phyloP scores from a whole-genome alignment of 768 basidiomycete species.

The Mycena galericulata region DNA sequence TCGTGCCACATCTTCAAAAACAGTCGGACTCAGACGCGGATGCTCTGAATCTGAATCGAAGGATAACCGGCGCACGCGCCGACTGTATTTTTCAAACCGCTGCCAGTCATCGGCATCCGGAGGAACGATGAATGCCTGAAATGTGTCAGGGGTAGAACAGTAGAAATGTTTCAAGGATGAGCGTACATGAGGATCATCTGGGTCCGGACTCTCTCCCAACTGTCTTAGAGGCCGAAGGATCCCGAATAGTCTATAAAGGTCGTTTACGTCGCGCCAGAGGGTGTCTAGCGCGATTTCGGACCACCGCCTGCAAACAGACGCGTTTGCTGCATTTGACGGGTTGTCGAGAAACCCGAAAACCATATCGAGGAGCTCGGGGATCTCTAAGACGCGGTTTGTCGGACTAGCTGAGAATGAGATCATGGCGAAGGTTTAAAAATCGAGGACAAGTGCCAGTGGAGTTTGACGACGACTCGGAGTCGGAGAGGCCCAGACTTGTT shows the following conservation, averaged over 20 bases:
- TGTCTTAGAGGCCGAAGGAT: constrained; percentile 60
- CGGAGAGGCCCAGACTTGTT: too few relatives aligned
- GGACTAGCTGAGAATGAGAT: neutral
- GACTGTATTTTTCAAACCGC: constrained; percentile 65
- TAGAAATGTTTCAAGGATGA: neutral
- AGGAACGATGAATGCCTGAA: constrained; percentile 54
- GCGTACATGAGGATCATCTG: constrained; percentile 45
- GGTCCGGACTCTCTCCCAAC: constrained; percentile 29
- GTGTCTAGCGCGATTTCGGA: constrained; percentile 66
- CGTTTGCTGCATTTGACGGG: constrained; percentile 56
- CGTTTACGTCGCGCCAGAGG: constrained; percentile 68
- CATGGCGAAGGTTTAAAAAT: constrained; percentile 2
- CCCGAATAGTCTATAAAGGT: constrained; percentile 58
- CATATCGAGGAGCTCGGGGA: constrained; percentile 71
- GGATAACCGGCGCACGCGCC: constrained; percentile 57
- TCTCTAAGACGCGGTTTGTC: constrained; percentile 56
- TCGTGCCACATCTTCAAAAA: constrained; percentile 68
- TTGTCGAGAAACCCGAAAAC: constrained; percentile 63
- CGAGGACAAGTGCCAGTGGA: too few relatives aligned
- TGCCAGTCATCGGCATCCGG: constrained; percentile 66
- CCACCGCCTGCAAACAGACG: constrained; percentile 70
- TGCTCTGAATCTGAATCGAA: constrained; percentile 35
- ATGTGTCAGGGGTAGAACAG: constrained; percentile 6
- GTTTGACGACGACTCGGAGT: too few relatives aligned
- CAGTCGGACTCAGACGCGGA: constrained; percentile 45